Conservation (phyloP, 2,329 filamentous ascomycete species). For the Penicillium sp. region DNA sequence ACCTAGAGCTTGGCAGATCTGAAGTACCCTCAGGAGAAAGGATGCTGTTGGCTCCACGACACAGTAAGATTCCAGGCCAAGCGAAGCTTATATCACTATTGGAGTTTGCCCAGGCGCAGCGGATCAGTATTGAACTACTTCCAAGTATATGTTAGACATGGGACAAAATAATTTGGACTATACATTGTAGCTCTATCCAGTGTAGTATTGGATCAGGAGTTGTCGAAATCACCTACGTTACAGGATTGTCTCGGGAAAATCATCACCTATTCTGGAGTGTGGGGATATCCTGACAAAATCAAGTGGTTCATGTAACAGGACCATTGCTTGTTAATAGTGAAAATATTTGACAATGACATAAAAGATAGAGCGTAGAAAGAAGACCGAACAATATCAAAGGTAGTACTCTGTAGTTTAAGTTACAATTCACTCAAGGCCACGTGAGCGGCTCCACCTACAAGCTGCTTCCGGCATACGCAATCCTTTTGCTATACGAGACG, state of each 20-base stretch:
- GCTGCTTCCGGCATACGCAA: conserved; percentile 20
- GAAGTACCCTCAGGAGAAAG: not conserved
- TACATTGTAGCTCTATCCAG: not conserved
- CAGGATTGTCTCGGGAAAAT: not conserved
- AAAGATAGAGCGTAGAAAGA: not conserved
- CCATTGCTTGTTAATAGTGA: not conserved
- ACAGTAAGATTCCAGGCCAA: not conserved
- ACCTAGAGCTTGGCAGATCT: not conserved
- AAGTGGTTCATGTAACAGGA: not conserved
- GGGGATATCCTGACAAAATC: not conserved
- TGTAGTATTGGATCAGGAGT: not conserved
- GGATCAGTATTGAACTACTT: not conserved
- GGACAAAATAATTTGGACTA: not conserved
- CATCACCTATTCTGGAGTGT: conserved; percentile 3
- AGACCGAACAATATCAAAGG: not conserved
- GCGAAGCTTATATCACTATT: not conserved
- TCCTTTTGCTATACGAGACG: conserved; percentile 3
- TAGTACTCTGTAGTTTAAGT: not conserved
- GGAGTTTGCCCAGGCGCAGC: not conserved
- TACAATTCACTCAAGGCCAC: conserved; percentile 9
- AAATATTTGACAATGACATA: not conserved
- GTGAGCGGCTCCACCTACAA: conserved; percentile 21
- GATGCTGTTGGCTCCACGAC: not conserved
- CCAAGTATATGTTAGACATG: not conserved
- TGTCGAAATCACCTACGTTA: not conserved